Evolutionary conservation across 2,329 filamentous ascomycete genomes (phyloP).

Genomic region (Albophoma yamanashiensis): DNA sequence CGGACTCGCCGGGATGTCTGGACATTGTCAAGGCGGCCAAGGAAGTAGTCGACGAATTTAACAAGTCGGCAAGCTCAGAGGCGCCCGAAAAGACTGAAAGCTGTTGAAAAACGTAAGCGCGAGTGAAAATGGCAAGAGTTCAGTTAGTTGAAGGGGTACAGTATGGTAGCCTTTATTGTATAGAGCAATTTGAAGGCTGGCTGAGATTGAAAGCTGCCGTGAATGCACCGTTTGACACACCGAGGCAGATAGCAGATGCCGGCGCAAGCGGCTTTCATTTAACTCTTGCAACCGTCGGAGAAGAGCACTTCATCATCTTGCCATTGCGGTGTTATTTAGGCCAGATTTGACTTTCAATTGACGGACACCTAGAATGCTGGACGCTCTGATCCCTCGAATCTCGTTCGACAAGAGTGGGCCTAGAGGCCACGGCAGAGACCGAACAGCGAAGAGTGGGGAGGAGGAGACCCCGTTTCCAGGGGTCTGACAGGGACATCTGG

Average conservation of each 20-base stretch:
- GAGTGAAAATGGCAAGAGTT: background rate
- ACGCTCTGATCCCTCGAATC: background rate
- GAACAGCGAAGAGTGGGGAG: background rate
- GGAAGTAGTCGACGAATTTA: slow-evolving; percentile 28
- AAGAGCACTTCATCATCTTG: background rate
- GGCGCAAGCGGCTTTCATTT: background rate
- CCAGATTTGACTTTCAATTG: background rate
- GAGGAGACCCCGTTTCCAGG: background rate
- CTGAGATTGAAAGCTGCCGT: too few species aligned
- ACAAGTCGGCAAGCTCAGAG: slow-evolving; percentile 7
- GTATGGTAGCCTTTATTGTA: too few species aligned
- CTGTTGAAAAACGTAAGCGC: background rate
- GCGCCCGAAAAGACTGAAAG: background rate
- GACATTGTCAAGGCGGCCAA: slow-evolving; percentile 29
- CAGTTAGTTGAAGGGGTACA: too few species aligned
- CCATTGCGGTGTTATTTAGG: background rate
- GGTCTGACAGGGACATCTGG: background rate
- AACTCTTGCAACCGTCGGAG: background rate
- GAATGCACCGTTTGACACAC: background rate
- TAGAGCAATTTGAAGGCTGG: background rate
- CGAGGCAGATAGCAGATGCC: background rate
- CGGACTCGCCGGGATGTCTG: slow-evolving; percentile 32
- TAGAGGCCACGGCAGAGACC: background rate
- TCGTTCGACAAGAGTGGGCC: background rate
- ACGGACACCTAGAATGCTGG: background rate